A percentile compares a stretch with the other conserved stretches of the same genome.
Evolutionary conservation across 164 flowering plant genomes (phyloP).

Genomic region (Macadamia tetraphylla): DNA sequence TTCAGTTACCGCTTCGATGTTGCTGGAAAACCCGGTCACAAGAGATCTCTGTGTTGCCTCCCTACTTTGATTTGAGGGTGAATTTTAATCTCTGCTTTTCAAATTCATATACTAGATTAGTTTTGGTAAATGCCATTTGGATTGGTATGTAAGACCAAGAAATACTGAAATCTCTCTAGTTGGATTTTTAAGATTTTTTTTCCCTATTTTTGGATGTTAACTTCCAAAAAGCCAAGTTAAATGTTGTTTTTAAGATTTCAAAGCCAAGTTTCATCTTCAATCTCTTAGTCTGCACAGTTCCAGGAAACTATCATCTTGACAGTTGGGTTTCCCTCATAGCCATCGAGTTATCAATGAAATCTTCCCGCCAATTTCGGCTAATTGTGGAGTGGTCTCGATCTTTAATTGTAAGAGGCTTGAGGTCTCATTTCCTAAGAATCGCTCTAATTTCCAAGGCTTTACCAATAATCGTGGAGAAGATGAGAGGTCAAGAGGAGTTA

Average conservation of each 20-base stretch:
- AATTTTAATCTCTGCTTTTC: neutral
- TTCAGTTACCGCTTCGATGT: slow-evolving; percentile 19
- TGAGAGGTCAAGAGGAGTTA: slow-evolving; percentile 15
- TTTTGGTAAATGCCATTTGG: no score
- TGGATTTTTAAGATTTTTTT: neutral
- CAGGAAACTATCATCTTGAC: slow-evolving; percentile 2
- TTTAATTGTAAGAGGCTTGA: slow-evolving; percentile 25
- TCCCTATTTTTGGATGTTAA: neutral
- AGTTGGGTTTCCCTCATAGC: slow-evolving; percentile 13
- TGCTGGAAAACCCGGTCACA: slow-evolving; percentile 27
- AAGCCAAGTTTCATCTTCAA: slow-evolving; percentile 13
- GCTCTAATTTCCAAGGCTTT: neutral
- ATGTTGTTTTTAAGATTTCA: no score
- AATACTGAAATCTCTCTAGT: neutral
- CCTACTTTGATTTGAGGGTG: slow-evolving; percentile 50
- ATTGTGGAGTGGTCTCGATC: slow-evolving; percentile 7
- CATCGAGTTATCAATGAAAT: slow-evolving; percentile 10
- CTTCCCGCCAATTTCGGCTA: slow-evolving; percentile 14
- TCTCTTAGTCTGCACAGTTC: slow-evolving; percentile 13
- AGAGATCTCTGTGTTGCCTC: slow-evolving; percentile 40
- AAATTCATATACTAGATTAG: no score
- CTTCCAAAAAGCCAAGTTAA: no score
- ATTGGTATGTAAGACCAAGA: no score
- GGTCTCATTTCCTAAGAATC: slow-evolving; percentile 14
- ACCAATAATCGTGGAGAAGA: slow-evolving; percentile 11